A percentile compares a stretch with the other conserved stretches of the same genome.
Conservation (phyloP, 768 basidiomycete species). For the Pleurotus giganteus region DNA sequence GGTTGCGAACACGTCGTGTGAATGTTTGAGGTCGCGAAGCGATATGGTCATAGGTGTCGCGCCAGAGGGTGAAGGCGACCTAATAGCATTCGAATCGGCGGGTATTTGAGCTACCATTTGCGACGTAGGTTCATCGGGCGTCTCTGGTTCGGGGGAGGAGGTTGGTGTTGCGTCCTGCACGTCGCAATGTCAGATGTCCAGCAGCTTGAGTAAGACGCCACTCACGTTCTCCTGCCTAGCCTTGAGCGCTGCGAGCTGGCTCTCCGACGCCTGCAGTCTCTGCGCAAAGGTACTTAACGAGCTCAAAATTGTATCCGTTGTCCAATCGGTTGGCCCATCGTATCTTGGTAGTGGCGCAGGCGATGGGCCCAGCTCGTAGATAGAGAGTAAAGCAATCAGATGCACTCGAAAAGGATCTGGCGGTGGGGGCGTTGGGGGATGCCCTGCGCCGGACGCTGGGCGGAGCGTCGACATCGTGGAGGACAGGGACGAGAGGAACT, state of each 20-base stretch:
- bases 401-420: conserved; percentile 50
- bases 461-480: conserved; percentile 1
- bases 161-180: background rate
- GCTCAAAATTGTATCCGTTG: conserved; percentile 50
- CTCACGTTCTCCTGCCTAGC: conserved; percentile 20
- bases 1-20: conserved; percentile 24
- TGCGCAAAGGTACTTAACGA: conserved; percentile 43
- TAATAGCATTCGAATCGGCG: background rate
- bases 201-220: background rate
- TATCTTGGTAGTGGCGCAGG: conserved; percentile 47
- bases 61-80: background rate
- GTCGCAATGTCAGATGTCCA: background rate
- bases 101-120: background rate
- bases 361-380: conserved; percentile 48
- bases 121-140: background rate
- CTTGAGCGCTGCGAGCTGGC: conserved; percentile 34
- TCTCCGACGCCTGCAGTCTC: conserved; percentile 51
- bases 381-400: conserved; percentile 51
- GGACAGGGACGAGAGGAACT: background rate
- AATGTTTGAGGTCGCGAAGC: conserved; percentile 37
- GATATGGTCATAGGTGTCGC: conserved; percentile 33
- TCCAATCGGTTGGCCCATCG: conserved; percentile 48
- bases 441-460: background rate
- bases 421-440: conserved; percentile 16
- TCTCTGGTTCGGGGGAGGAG: conserved; percentile 6